Conservation (phyloP, 768 basidiomycete species). For the Candolleomyces aberdarensis region DNA sequence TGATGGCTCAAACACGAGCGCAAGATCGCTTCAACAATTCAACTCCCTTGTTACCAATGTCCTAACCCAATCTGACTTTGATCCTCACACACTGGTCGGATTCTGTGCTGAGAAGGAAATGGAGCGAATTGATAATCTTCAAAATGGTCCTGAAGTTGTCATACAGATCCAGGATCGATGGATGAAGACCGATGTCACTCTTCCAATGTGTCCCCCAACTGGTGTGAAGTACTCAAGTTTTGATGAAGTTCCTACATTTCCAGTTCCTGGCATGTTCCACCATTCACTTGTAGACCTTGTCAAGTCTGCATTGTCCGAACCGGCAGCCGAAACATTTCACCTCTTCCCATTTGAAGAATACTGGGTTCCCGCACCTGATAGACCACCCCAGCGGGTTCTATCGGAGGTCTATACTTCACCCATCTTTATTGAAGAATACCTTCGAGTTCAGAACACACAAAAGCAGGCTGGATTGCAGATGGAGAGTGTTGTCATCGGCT, state of each 20-base stretch:
- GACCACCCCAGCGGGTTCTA: conserved; percentile 9
- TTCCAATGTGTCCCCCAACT: not conserved
- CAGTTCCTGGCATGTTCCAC: conserved; percentile 14
- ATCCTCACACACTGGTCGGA: not conserved
- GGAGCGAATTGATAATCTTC: not conserved
- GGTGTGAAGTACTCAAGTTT: not conserved
- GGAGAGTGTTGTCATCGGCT: conserved; percentile 15
- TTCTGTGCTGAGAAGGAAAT: not conserved
- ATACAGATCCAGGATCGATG: not conserved
- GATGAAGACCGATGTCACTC: not conserved
- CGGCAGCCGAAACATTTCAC: conserved; percentile 12
- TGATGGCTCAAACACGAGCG: not conserved
- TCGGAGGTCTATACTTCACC: conserved; percentile 20
- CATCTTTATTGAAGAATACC: conserved; percentile 15
- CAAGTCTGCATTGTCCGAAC: conserved; percentile 10
- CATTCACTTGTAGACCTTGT: conserved; percentile 8
- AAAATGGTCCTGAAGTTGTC: not conserved
- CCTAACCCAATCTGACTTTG: not conserved
- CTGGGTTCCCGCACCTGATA: conserved; percentile 1
- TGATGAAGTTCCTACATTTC: conserved; percentile 14
- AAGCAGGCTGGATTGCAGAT: conserved; percentile 1
- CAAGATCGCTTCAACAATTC: not conserved
- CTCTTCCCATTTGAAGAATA: conserved; percentile 13
- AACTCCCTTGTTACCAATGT: not conserved
- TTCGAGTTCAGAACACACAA: not conserved